phyloP scores from a whole-genome alignment of 1,284 basidiomycete genomes.

The Heterobasidion irregulare region DNA sequence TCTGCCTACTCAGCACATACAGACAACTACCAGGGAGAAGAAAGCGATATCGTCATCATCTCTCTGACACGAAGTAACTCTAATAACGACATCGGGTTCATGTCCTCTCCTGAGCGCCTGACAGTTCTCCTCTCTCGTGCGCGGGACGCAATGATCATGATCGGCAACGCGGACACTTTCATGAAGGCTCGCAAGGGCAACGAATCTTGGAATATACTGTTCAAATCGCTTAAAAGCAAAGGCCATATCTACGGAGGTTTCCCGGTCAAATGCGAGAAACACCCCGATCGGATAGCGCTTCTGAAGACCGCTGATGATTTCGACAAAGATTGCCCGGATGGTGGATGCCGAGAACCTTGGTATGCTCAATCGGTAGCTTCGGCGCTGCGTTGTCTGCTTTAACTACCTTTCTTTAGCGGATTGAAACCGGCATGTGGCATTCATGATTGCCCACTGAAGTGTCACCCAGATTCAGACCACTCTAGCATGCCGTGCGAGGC shows the following conservation, averaged over 20 bases:
- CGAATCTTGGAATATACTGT: constrained; percentile 39
- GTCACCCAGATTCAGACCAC: constrained; percentile 45
- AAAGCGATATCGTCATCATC: constrained; percentile 56
- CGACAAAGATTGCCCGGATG: constrained; percentile 44
- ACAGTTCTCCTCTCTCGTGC: constrained; percentile 62
- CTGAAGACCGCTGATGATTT: constrained; percentile 38
- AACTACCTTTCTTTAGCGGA: constrained; percentile 24
- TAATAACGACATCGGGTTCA: constrained; percentile 52
- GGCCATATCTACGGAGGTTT: constrained; percentile 50
- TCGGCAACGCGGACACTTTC: constrained; percentile 57
- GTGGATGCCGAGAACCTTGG: constrained; percentile 54
- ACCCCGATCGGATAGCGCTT: constrained; percentile 30
- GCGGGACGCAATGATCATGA: constrained; percentile 50
- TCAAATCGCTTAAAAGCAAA: constrained; percentile 29
- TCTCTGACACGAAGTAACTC: constrained; percentile 52
- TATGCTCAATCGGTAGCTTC: constrained; percentile 15
- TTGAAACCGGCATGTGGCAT: constrained; percentile 35
- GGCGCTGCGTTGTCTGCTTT: neutral
- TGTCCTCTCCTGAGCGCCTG: constrained; percentile 56
- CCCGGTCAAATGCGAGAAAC: constrained; percentile 46
- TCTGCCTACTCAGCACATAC: constrained; percentile 19
- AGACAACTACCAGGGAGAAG: constrained; percentile 64
- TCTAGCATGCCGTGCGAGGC: constrained; percentile 33
- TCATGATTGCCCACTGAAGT: constrained; percentile 45
- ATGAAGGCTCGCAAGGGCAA: constrained; percentile 40